Evolutionary conservation across 768 basidiomycete genomes (phyloP), one percentile per base, ranked within the genome.

Genomic region (Boletus rubescentipes): DNA sequence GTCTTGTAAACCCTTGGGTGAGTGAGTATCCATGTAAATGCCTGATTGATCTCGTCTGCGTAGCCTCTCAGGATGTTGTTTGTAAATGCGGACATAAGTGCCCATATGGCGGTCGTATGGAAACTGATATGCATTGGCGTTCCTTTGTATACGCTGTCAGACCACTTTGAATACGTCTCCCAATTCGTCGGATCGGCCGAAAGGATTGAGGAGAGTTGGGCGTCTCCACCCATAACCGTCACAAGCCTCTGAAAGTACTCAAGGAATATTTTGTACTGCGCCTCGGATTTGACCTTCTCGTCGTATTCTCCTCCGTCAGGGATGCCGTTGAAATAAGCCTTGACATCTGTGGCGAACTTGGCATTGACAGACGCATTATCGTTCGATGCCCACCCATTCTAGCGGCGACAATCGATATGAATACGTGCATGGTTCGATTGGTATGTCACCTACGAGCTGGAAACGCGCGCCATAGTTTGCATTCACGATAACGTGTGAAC

Each of bases 161-260:
- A 52, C 51, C 51, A 52, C 14, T 4, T 14, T 39, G 15, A 1
- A 11, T 52, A 52, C 14, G 35, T 38, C 18, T 23, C 30, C 36
- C 31, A 41, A 34, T 37, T 1, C 7, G 50, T 51, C 23, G 47
- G 47, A 32, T 53, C 32, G 10, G 52, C 26, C 8, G 52, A 18
- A 14, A 53, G 32, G 26, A 3, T 34, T 16, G 26, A 32, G 21
- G 12, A 49, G n/a, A 31, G 42, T 7, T 21, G 29, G 29, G 48
- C 15, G 8, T 52, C 51, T 35, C 51, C 51, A 16, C 52, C 47
- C 9, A 16, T 15, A 15, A 36, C 39, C 15, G 52, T 53, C 32
- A 49, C 38, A 23, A 53, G n/a, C 18, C 47, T 49, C 32, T 49
- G 52, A 21, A 53, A 15, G 52, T 53, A 49, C 29, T 40, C 52